Evolutionary conservation across 176 grass and related monocot genomes (phyloP).

Genomic region (Elymus sibiricus): DNA sequence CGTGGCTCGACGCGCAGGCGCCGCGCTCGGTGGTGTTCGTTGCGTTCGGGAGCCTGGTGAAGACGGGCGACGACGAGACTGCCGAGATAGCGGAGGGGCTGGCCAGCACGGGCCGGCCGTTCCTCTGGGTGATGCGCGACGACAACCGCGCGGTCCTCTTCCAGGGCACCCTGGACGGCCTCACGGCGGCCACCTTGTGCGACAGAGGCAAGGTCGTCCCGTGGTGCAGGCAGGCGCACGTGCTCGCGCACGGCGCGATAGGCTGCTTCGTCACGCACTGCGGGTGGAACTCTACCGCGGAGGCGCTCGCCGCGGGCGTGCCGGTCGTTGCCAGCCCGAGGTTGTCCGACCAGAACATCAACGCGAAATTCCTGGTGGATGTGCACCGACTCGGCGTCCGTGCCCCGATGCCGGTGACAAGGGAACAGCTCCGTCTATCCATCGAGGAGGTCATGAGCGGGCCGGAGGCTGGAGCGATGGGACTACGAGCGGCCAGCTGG

Average conservation of each 20-base stretch:
- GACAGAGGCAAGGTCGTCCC: slow-evolving; percentile 29
- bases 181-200: neutral
- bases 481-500: slow-evolving; percentile 10
- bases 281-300: slow-evolving; percentile 61
- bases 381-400: slow-evolving; percentile 35
- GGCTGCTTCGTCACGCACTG: slow-evolving; percentile 64
- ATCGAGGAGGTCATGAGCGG: slow-evolving; percentile 42
- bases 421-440: slow-evolving; percentile 2
- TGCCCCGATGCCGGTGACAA: neutral
- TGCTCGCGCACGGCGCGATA: slow-evolving; percentile 33
- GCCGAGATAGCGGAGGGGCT: slow-evolving; percentile 31
- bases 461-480: slow-evolving; percentile 4
- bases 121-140: slow-evolving; percentile 54
- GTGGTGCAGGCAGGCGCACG: slow-evolving; percentile 42
- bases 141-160: slow-evolving; percentile 23
- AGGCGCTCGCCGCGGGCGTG: slow-evolving; percentile 40
- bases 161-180: neutral
- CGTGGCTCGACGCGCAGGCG: slow-evolving; percentile 40
- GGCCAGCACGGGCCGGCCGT: slow-evolving; percentile 12
- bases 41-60: slow-evolving; percentile 50
- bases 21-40: slow-evolving; percentile 38
- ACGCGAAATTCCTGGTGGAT: slow-evolving; percentile 38
- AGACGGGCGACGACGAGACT: slow-evolving; percentile 22
- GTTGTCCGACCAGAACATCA: slow-evolving; percentile 37
- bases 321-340: slow-evolving; percentile 36